Base-by-base conservation (phyloP, 768 basidiomycete genomes). In the Pleurotus pulmonarius region DNA sequence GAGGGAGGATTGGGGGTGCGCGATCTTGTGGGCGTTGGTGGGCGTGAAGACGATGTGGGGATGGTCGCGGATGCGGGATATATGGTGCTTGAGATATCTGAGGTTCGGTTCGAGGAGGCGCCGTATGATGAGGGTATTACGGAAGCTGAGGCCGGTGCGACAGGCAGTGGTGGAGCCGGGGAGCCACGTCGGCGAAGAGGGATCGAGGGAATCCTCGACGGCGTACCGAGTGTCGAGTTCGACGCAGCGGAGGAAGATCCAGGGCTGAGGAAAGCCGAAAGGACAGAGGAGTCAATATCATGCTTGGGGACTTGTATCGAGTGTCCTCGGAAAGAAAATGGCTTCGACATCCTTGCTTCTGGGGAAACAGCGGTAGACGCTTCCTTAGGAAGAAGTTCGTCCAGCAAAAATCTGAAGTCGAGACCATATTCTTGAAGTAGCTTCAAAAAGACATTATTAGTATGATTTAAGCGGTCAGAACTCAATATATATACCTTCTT, bases 341-440 rank as follows among this genome's bases (percentile, higher is more conserved):
- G 56, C 15, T 53, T 53, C n/a, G 51, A 53, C 51, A 53, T 53
- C 39, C 51, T 39, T 25, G 37, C 12, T 20, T 53, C 51, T 9
- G 69, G 67, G 24, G 70, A 63, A 9, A 64, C 29, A 49, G 68
- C 65, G 47, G 74, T 65, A 62, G 79, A 80, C 1, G 83, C 80
- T 18, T 76, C 70, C 54, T 79, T 78, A 11, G 77, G 70, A 1
- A 92, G 76, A 3, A 90, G 73, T n/a, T 80, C 78, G 34, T 92
- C 86, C n/a, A 98, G 76, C n/a, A 96, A 76, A 73, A 88, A 94
- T 20, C 89, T 88, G 68, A 98, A 97, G 73, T 97, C 95, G 37
- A 98, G 83, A 2, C 95, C 95, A 65, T 87, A 93, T 64, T 98
- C 95, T 73, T 93, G 87, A 5, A 98, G 77, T 13, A 96, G 82